Evolutionary conservation across 371 early-diverging fungal genomes (phyloP).

Genomic region (Lichtheimia ramosa): DNA sequence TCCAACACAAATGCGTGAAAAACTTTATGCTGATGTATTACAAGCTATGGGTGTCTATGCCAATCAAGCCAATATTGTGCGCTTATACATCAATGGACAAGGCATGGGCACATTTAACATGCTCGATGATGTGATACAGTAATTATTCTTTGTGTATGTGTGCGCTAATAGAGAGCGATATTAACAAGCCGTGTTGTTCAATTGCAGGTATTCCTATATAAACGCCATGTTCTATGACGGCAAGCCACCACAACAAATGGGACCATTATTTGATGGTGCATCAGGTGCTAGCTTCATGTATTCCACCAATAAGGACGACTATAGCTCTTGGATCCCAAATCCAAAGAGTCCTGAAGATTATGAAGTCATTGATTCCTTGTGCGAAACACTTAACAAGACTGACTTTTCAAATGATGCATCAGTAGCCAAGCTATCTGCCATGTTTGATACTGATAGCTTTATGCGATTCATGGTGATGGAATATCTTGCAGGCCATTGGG

Average conservation of each 20-base stretch:
- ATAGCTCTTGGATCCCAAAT: conserved; percentile 37
- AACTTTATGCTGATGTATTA: conserved; percentile 54
- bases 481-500: conserved; percentile 59
- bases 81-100: conserved; percentile 53
- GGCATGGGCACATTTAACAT: conserved; percentile 58
- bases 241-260: conserved; percentile 45
- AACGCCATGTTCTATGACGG: conserved; percentile 46
- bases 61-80: conserved; percentile 55
- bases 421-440: conserved; percentile 31
- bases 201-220: conserved; percentile 49
- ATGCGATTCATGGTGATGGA: conserved; percentile 62
- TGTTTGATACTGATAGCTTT: conserved; percentile 46
- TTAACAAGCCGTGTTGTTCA: no score
- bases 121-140: conserved; percentile 57
- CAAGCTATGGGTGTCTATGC: conserved; percentile 55
- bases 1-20: conserved; percentile 64
- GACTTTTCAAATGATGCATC: conserved; percentile 38
- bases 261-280: conserved; percentile 55
- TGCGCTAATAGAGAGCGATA: no score
- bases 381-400: conserved; percentile 39
- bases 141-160: no score
- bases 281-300: conserved; percentile 50
- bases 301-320: conserved; percentile 28
- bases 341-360: conserved; percentile 33
- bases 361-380: conserved; percentile 39